phyloP scores from a whole-genome alignment of 306 rosid genomes.

The Cucurbita moschata region DNA sequence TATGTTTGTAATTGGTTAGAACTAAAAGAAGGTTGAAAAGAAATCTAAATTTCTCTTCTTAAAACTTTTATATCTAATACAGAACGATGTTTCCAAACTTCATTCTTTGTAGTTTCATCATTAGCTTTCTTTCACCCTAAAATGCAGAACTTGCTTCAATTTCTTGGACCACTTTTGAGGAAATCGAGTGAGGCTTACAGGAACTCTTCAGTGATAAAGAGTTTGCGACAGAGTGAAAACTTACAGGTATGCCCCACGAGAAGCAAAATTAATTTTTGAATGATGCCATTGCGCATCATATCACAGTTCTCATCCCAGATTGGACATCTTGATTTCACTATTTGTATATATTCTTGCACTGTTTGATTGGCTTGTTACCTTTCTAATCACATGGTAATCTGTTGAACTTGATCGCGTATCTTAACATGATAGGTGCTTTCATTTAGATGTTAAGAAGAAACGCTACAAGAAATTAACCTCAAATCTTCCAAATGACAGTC shows the following conservation, averaged over 20 bases:
- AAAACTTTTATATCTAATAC: background rate
- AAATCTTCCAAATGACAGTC: background rate
- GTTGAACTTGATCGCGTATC: background rate
- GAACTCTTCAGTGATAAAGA: constrained; percentile 73
- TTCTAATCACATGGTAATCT: background rate
- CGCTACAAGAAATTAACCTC: background rate
- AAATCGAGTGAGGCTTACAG: constrained; percentile 89
- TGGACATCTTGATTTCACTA: background rate
- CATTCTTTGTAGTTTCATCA: background rate
- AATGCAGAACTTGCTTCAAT: constrained; percentile 77
- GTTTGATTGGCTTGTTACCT: background rate
- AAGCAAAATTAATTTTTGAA: background rate
- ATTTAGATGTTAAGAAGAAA: background rate
- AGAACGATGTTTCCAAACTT: background rate
- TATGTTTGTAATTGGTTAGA: background rate
- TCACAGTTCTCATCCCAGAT: background rate
- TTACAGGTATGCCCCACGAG: constrained; percentile 51
- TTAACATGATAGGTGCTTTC: background rate
- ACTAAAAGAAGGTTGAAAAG: background rate
- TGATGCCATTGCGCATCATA: background rate
- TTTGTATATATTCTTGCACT: background rate
- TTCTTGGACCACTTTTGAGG: constrained; percentile 83
- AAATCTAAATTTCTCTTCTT: background rate
- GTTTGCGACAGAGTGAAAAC: constrained; percentile 84
- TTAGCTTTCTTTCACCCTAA: background rate